These are phyloP conservation scores for Suillus americanus DNA, from an alignment of 768 basidiomycete species.

Conservation along the genomic window DNA sequence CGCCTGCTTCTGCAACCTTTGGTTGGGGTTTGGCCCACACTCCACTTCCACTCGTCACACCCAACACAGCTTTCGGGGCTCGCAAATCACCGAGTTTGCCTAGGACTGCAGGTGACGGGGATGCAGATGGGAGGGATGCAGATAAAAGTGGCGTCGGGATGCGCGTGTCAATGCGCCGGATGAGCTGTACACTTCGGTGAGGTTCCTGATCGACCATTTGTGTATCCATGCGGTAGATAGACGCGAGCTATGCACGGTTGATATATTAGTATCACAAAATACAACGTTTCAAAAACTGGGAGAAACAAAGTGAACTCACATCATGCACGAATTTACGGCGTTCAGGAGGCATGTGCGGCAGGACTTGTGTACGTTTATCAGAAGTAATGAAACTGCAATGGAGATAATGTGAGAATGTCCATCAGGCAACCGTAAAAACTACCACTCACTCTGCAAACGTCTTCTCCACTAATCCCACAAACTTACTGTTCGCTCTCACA, in stretches of 20 bases:
- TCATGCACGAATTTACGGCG: constrained; percentile 83
- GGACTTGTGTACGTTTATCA: constrained; percentile 64
- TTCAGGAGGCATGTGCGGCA: constrained; percentile 80
- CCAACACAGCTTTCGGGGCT: constrained; percentile 14
- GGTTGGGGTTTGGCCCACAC: constrained; percentile 4
- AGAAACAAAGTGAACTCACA: constrained; percentile 39
- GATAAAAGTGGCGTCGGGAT: constrained; percentile 66
- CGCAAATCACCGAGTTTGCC: constrained; percentile 65
- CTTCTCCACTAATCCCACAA: constrained; percentile 74
- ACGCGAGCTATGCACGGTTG: constrained; percentile 53
- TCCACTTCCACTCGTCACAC: neutral
- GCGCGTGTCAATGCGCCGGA: constrained; percentile 80
- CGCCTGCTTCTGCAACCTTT: constrained; percentile 10
- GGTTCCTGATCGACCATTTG: constrained; percentile 93
- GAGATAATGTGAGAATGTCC: constrained; percentile 6
- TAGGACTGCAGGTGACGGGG: constrained; percentile 33
- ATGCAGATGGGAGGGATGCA: neutral
- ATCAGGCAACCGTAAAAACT: constrained; percentile 19
- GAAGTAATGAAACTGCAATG: constrained; percentile 60
- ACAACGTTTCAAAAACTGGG: neutral
- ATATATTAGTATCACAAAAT: constrained; percentile 2
- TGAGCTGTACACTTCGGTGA: constrained; percentile 78
- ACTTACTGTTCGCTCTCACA: constrained; percentile 60
- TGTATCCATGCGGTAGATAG: constrained; percentile 78
- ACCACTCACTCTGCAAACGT: constrained; percentile 74